Evolutionary conservation across 2,329 filamentous ascomycete species (phyloP), one percentile per base, ranked within the genome.

Genomic region (Cladosporium colombiae): DNA sequence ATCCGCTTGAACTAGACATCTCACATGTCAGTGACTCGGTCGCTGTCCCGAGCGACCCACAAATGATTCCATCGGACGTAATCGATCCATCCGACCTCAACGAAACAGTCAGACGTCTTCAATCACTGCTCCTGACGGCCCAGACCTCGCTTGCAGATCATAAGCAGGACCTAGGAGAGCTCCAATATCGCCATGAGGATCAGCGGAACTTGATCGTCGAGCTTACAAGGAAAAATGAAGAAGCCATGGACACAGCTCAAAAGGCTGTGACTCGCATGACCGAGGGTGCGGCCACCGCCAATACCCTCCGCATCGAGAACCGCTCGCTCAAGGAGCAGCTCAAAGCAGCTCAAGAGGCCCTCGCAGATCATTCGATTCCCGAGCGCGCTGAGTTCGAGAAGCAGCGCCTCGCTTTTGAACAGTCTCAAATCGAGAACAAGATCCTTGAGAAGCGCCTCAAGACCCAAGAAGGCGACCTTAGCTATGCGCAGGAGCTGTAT

Each of bases 401-500:
- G 10, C 61, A 74, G 2, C 71, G 71, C 3, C 59, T 69, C 2
- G 66, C 62, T 33, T 55, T 67, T n/a, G 69, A 71, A n/a, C 58
- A 71, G 46, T 68, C 68, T 2, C 62, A 70, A 27, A 55, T 56
- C 7, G 73, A 75, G 50, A 73, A 71, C 50, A 67, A 70, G 14
- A 72, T 74, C 50, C 68, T 75, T 6, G 69, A 74, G 11, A 72
- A 72, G 44, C 70, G 74, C 8, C 74, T 79, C 14, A 67, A 74
- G 35, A 75, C 70, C 16, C 68, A 75, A 1, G 76, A 83, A 31
- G 79, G 78, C 16, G 85, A 88, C 4, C 78, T 83, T 29, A 85
- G 87, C 1, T 91, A 88, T 70, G 78, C 82, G 14, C 83, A 85
- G 62, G 80, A 81, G 4, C 79, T 83, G 11, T 91, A 90, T 70